phyloP scores from a whole-genome alignment of 2,329 filamentous ascomycete genomes.

The Colletotrichum magnum region DNA sequence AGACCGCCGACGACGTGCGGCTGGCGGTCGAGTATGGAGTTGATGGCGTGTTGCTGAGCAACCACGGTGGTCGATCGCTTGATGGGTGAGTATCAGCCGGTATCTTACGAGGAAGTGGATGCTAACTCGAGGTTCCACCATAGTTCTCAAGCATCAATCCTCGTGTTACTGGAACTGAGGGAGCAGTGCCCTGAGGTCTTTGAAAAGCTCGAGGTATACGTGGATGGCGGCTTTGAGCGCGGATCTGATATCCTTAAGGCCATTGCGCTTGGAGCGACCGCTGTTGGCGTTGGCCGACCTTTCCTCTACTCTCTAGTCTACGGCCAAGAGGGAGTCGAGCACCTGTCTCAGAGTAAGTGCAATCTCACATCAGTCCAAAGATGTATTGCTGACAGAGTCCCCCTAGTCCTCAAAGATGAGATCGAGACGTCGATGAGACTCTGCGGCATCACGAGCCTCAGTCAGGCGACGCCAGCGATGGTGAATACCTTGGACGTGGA shows the following conservation, averaged over 20 bases:
- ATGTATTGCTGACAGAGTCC: neutral
- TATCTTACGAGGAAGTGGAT: conserved; percentile 63
- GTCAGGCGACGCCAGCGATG: conserved; percentile 46
- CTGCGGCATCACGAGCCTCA: conserved; percentile 47
- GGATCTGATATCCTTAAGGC: conserved; percentile 79
- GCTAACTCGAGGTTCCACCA: conserved; percentile 58
- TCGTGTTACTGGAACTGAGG: conserved; percentile 60
- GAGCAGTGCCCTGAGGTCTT: conserved; percentile 51
- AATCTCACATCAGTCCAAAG: accelerated
- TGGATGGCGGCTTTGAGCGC: conserved; percentile 76
- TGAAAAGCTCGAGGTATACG: conserved; percentile 63
- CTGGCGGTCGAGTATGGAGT: conserved; percentile 71
- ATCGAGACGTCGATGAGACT: conserved; percentile 49
- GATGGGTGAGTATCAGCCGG: conserved; percentile 54
- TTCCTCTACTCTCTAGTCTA: conserved; percentile 69
- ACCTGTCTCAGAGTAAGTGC: conserved; percentile 45
- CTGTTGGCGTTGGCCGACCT: conserved; percentile 78
- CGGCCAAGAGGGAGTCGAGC: conserved; percentile 62
- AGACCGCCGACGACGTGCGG: conserved; percentile 74
- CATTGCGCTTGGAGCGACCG: conserved; percentile 73
- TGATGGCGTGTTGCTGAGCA: conserved; percentile 78
- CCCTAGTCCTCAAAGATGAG: conserved; percentile 46
- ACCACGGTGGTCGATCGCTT: conserved; percentile 75
- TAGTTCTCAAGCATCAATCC: conserved; percentile 50
- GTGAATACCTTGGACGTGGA: conserved; percentile 51